Base-by-base conservation (phyloP, 257 asterid species). In the Solanum tarijense region DNA sequence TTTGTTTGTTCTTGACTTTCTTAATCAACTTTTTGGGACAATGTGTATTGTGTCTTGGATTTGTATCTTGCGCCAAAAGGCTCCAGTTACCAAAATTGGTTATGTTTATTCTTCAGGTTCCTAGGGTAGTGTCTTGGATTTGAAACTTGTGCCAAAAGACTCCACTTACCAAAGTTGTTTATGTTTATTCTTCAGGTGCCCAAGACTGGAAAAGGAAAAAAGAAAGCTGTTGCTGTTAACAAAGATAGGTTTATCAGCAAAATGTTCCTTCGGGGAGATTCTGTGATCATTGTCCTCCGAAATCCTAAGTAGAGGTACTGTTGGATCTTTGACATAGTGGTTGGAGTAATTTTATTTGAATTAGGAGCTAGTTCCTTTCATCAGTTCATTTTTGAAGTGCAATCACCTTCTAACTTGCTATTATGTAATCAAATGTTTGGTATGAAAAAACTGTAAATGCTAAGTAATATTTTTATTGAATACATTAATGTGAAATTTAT, bases 251-350 rank as follows among this genome's bases (percentile, higher is more conserved):
- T 95, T 62, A 95, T 95, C 29, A 95, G 98, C 89, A 94, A 95
- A 90, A 96, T 96, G 98, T 96, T 96, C 81, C 98, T 96, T 87
- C 96, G 98, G 39, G 98, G 98, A 84, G 98, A 95, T 89, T 95
- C 98, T 34, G 98, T 95, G 88, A 94, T 94, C 94, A 96, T 94
- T 90, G 98, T 94, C 88, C 98, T 93, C 89, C 89, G 98, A 75
- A 94, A 96, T 85, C 98, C 98, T 1, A 96, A 94, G 94, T 94
- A 89, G 76, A 84, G 97, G 96, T 94, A 92, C 25, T 73, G 9
- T 35, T 69, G 66, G 5, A 79, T 79, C 85, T 79, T 79, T 79
- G 66, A 9, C 39, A 14, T 27, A 35, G 38, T 79, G 5, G 38
- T 27, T 79, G 85, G 66, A 79, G 39, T 43, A 43, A 43, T 16